Evolutionary conservation across 495 filamentous ascomycete genomes (phyloP).

Genomic region (Hypoxylon fragiforme): DNA sequence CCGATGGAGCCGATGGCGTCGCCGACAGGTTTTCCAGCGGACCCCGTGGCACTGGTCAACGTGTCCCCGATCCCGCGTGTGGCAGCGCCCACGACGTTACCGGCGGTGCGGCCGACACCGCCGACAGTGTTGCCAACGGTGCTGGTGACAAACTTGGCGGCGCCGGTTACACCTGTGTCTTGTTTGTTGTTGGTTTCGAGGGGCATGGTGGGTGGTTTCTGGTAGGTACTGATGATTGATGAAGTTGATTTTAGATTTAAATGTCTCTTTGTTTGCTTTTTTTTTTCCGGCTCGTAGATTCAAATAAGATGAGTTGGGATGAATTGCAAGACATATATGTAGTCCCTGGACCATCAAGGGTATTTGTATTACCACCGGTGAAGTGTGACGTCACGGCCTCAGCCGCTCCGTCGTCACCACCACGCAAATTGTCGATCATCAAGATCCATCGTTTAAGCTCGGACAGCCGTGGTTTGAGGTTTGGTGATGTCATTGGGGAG

Average conservation of each 20-base stretch:
- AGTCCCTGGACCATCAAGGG: too few species aligned
- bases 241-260: neutral
- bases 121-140: constrained; percentile 57
- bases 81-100: constrained; percentile 69
- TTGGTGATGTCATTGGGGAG: neutral
- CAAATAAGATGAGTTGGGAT: too few species aligned
- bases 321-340: too few species aligned
- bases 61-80: constrained; percentile 66
- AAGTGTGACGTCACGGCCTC: constrained; percentile 25
- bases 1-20: constrained; percentile 64
- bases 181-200: constrained; percentile 49
- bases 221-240: neutral
- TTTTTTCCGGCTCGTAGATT: too few species aligned
- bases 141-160: constrained; percentile 64
- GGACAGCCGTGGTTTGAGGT: neutral
- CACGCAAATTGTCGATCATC: constrained; percentile 11
- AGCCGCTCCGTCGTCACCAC: constrained; percentile 9
- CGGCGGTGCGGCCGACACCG: constrained; percentile 64
- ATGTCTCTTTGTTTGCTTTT: too few species aligned
- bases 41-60: constrained; percentile 64
- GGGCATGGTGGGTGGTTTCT: constrained; percentile 35
- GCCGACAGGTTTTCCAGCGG: constrained; percentile 65
- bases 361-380: too few species aligned
- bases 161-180: constrained; percentile 64
- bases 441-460: neutral